Evolutionary conservation across 75 land plant species (phyloP).

Genomic region (Sequoia sempervirens): DNA sequence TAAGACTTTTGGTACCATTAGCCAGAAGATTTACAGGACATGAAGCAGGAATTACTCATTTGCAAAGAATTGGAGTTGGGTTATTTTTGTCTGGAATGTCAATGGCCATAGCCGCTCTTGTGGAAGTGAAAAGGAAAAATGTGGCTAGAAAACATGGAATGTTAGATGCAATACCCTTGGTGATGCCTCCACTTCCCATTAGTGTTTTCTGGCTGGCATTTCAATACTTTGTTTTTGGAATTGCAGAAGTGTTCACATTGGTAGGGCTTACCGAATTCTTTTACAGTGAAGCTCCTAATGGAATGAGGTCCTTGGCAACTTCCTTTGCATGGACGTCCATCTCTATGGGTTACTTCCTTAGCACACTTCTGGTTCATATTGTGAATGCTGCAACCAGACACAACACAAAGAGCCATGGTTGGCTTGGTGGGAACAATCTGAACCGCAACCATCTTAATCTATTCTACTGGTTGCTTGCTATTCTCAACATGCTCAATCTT

Average conservation of each 20-base stretch:
- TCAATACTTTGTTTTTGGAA: slow-evolving; percentile 68
- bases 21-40: slow-evolving; percentile 34
- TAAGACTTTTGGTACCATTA: slow-evolving; percentile 44
- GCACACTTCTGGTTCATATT: slow-evolving; percentile 68
- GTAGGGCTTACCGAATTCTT: slow-evolving; percentile 82
- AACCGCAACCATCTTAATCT: slow-evolving; percentile 65
- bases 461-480: slow-evolving; percentile 85
- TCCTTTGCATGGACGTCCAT: slow-evolving; percentile 66
- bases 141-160: slow-evolving; percentile 24
- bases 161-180: slow-evolving; percentile 16
- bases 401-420: slow-evolving; percentile 25
- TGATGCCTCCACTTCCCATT: slow-evolving; percentile 37
- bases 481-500: slow-evolving; percentile 50
- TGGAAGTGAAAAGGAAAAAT: slow-evolving; percentile 51
- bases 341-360: slow-evolving; percentile 75
- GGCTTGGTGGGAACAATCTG: slow-evolving; percentile 67
- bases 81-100: slow-evolving; percentile 49
- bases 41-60: slow-evolving; percentile 55
- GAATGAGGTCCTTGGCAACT: slow-evolving; percentile 75
- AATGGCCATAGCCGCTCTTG: slow-evolving; percentile 69
- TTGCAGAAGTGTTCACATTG: slow-evolving; percentile 72
- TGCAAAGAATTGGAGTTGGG: slow-evolving; percentile 70
- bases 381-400: slow-evolving; percentile 47
- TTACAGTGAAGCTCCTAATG: slow-evolving; percentile 77
- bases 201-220: slow-evolving; percentile 73